phyloP scores from a whole-genome alignment of 352 stramenopile genomes.

The Globisporangium acanthophoron region DNA sequence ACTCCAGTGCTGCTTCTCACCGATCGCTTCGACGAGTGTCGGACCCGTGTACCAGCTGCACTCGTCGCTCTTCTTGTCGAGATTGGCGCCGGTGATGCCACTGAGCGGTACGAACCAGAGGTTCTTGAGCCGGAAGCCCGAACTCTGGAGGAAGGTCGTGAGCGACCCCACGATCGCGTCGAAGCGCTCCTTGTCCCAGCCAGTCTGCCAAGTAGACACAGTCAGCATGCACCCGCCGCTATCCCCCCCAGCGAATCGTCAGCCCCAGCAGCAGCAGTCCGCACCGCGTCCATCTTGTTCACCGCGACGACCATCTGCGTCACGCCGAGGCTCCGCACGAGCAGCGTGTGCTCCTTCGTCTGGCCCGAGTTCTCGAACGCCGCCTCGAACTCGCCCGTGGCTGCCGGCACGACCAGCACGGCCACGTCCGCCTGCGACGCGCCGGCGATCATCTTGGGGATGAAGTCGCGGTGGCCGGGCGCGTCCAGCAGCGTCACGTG shows the following conservation, averaged over 20 bases:
- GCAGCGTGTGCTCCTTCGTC: constrained; percentile 96
- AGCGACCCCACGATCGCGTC: constrained; percentile 72
- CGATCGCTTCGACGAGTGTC: constrained; percentile 78
- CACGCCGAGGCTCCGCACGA: constrained; percentile 92
- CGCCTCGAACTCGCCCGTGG: constrained; percentile 93
- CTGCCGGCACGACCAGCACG: constrained; percentile 93
- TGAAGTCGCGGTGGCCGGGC: constrained; percentile 96
- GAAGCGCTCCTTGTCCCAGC: constrained; percentile 79
- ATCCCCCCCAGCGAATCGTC: not conserved
- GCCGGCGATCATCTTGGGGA: constrained; percentile 97
- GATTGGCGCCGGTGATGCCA: constrained; percentile 80
- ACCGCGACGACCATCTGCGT: constrained; percentile 94
- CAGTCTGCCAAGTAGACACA: constrained; percentile 15
- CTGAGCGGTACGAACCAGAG: constrained; percentile 85
- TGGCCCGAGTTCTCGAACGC: constrained; percentile 94
- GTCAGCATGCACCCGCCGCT: not conserved
- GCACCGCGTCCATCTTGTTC: constrained; percentile 97
- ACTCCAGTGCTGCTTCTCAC: constrained; percentile 14
- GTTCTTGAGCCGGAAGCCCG: constrained; percentile 78
- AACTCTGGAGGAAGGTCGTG: constrained; percentile 62
- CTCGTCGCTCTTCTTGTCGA: constrained; percentile 57
- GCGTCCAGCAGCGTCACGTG: constrained; percentile 95
- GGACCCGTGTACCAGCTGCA: constrained; percentile 74
- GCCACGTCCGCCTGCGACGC: constrained; percentile 90
- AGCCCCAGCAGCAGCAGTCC: not conserved